Evolutionary conservation across 2,329 filamentous ascomycete genomes (phyloP), one percentile per base, ranked within the genome.

Genomic region (Hypocrella siamensis): DNA sequence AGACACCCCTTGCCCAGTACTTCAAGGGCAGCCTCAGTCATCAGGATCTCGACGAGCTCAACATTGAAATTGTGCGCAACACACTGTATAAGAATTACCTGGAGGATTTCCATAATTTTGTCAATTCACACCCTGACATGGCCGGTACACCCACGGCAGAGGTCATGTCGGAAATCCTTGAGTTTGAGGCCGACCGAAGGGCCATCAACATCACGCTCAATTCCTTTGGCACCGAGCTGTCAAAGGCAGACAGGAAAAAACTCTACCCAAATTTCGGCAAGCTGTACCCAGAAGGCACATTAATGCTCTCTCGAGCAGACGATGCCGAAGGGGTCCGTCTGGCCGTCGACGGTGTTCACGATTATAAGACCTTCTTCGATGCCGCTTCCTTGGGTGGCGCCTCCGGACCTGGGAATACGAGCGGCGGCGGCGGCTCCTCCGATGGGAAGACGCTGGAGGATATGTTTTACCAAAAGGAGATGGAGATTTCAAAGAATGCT

Each of bases 151-250:
- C 90, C 1, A 98, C 90, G 0, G 69, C 84, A 27, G 85, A 93
- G 47, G 76, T 94, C 52, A 98, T 98, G 90, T 76, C 79, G 6
- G 88, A 96, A 60, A 82, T 94, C 31, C 65, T 98, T 30, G 82
- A 93, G 51, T 98, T 98, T 46, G 90, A 98, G 63, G 90, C 92
- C 17, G 90, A 98, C 53, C 74, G 90, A 43, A 75, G 90, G 53
- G 84, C 86, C 46, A 98, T 98, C 66, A 98, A 98, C 62, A 98
- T 98, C 56, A 98, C 90, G 2, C 72, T 98, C 46, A 98, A 98
- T 66, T 94, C 86, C 0, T 96, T 98, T 47, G 90, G 90, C 40
- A 98, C 92, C 7, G 90, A 98, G 55, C 69, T 98, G 31, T 79
- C 76, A 46, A 98, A 98, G 70, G 70, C 73, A 27, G 90, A 96